Evolutionary conservation across 2,329 filamentous ascomycete species (phyloP).

Genomic region (Aspergillus viridinutans): DNA sequence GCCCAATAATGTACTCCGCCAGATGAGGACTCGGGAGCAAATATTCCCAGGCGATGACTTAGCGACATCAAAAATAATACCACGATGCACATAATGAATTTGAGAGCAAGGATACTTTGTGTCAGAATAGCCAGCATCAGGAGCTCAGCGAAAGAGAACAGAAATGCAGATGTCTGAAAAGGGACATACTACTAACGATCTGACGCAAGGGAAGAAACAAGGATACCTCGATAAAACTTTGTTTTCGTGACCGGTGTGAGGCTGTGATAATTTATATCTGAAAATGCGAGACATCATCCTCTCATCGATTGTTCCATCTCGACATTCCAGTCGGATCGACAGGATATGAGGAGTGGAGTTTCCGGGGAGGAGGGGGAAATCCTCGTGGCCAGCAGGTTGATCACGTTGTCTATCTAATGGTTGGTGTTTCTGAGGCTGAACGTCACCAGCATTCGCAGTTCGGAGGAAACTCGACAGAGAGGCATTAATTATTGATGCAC

Average conservation of each 20-base stretch:
- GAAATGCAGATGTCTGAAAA: not conserved
- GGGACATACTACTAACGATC: not conserved
- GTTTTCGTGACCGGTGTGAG: not conserved
- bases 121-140: not conserved
- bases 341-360: not conserved
- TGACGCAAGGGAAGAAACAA: not conserved
- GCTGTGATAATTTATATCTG: not conserved
- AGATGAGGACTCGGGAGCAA: not conserved
- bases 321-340: not conserved
- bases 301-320: not conserved
- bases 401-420: constrained; percentile 16
- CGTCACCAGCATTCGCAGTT: constrained; percentile 11
- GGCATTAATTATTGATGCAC: not conserved
- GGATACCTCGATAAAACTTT: not conserved
- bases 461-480: constrained; percentile 4
- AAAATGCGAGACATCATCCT: not conserved
- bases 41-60: not conserved
- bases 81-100: too few relatives aligned
- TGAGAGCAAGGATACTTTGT: not conserved
- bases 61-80: too few relatives aligned
- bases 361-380: constrained; percentile 1
- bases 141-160: not conserved
- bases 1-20: not conserved
- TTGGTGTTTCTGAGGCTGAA: constrained; percentile 12
- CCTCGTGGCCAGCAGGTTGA: constrained; percentile 11